Percentiles rank a stretch among this genome's conserved stretches.
Conservation (phyloP, 306 rosid genomes). For the Begonia loranthoides region DNA sequence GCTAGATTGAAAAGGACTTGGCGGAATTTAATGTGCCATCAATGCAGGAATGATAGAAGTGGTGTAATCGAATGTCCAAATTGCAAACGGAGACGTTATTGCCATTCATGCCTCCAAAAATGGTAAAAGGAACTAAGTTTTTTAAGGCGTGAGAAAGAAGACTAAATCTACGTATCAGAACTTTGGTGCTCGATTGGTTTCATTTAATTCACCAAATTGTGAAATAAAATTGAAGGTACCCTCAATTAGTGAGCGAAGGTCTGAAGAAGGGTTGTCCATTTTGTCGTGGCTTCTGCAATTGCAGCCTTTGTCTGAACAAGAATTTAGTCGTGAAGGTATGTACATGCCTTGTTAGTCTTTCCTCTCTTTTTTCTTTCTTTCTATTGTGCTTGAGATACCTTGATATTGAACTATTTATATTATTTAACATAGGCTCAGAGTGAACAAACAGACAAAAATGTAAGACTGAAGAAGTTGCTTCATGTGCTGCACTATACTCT, state of each 20-base stretch:
- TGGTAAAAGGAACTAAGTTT: constrained; percentile 24
- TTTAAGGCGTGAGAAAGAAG: no score
- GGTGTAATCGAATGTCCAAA: constrained; percentile 26
- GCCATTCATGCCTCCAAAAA: constrained; percentile 44
- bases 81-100: constrained; percentile 46
- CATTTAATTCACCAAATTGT: no score
- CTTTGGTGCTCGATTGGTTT: no score
- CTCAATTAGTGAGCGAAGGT: constrained; percentile 35
- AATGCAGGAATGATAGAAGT: constrained; percentile 30
- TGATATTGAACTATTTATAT: not conserved
- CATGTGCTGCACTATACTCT: constrained; percentile 40
- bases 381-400: not conserved
- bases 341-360: not conserved
- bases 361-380: constrained; percentile 3
- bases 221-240: constrained; percentile 36
- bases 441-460: constrained; percentile 16
- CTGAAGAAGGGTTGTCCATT: constrained; percentile 37
- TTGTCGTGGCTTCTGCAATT: constrained; percentile 53
- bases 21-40: constrained; percentile 41
- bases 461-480: constrained; percentile 30
- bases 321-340: constrained; percentile 23
- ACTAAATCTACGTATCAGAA: no score
- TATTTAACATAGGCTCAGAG: constrained; percentile 19
- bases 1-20: constrained; percentile 10
- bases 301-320: constrained; percentile 57